Evolutionary conservation across 2,329 filamentous ascomycete genomes (phyloP), one percentile per base, ranked within the genome.

Genomic region (Fusarium tanahbumbuense): DNA sequence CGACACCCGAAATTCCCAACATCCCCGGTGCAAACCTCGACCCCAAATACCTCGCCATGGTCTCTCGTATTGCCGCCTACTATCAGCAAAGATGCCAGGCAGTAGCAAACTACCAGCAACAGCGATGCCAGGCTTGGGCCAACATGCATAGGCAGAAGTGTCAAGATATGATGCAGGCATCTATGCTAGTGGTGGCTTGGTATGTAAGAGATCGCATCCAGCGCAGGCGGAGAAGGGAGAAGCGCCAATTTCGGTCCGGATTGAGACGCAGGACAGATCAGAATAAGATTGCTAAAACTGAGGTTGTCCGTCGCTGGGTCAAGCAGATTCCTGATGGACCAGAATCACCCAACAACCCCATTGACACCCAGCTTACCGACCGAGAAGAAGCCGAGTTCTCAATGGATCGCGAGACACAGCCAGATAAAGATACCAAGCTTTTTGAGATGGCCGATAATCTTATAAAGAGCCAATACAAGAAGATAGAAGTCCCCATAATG

Each of bases 161-260:
- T 68, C 83, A 84, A 74, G 83, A 84, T 65, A 83, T 83, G 78
- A 83, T 81, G 77, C 82, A 83, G 68, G 83, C 83, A 1, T 82
- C 83, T 60, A 84, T 84, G 81, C 74, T 85, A 23, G 81, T 85
- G 6, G 82, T 85, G 32, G 83, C 83, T 15, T 85, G 83, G 83
- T 84, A 85, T 68, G 80, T 84, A 45, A 80, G 83, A 45, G 83
- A 85, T 69, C 81, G 83, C 32, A 83, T 85, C 68, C 77, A 80
- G 62, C 79, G 83, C 32, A 78, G 82, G 28, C 78, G 82, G 45
- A 78, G 77, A 69, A 76, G 79, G 54, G 77, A 81, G 72, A 83
- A 81, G 77, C 78, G 80, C 20, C 73, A 76, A 20, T 85, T 85
- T 70, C 78, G 78, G 55, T 76, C 77, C 11, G 82, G 80, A 15